A percentile compares a stretch with the other conserved stretches of the same genome.
Conservation (phyloP, 2,329 filamentous ascomycete species). For the Paracoccidioides lutzii region DNA sequence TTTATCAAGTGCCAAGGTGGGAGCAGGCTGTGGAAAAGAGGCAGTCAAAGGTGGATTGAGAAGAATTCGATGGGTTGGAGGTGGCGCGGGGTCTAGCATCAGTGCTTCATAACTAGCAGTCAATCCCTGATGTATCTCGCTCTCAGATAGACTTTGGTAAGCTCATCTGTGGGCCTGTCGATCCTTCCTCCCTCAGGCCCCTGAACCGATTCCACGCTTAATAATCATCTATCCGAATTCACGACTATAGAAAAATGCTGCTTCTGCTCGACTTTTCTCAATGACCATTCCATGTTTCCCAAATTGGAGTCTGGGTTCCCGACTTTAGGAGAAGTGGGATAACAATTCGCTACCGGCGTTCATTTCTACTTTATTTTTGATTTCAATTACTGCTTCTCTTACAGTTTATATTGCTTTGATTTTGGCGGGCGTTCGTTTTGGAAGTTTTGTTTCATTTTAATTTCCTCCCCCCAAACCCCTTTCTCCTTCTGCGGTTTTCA, state of each 20-base stretch:
- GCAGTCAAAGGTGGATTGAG: slow-evolving; percentile 33
- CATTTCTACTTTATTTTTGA: not conserved
- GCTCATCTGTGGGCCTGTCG: no score
- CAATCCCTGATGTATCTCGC: not conserved
- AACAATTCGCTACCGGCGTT: not conserved
- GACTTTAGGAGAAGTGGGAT: not conserved
- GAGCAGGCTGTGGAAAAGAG: slow-evolving; percentile 32
- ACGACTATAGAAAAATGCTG: not conserved
- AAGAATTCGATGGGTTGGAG: slow-evolving; percentile 31
- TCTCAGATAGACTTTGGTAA: not conserved
- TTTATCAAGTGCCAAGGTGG: slow-evolving; percentile 20
- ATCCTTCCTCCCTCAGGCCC: no score
- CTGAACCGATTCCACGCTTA: no score
- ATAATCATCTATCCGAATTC: not conserved
- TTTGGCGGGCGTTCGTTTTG: not conserved
- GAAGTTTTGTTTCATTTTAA: not conserved
- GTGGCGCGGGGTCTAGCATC: slow-evolving; percentile 25
- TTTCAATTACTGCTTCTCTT: not conserved
- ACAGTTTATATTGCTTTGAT: not conserved
- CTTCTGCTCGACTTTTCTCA: not conserved
- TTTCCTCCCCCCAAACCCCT: not conserved
- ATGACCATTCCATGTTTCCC: not conserved
- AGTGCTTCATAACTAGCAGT: slow-evolving; percentile 17
- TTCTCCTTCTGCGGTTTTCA: not conserved
- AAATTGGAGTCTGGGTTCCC: not conserved